These are phyloP conservation scores for Penicillium sp. DNA, from an alignment of 2,329 filamentous ascomycete species.

Conservation along the genomic window DNA sequence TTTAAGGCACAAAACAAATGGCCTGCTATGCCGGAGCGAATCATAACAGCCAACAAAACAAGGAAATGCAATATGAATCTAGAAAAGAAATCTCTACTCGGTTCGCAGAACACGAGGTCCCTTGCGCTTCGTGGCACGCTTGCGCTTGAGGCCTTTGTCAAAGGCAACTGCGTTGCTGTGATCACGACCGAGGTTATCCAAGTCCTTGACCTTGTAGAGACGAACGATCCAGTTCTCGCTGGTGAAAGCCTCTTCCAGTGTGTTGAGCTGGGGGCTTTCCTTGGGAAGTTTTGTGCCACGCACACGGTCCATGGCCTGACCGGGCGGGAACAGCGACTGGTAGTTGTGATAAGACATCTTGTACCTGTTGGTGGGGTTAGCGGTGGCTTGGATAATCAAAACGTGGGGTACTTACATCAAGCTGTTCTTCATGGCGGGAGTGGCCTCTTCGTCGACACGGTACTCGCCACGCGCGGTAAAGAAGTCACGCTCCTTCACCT, in stretches of 20 bases:
- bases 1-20: conserved; percentile 11
- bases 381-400: neutral
- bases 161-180: conserved; percentile 63
- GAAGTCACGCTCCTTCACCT: conserved; percentile 94
- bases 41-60: conserved; percentile 10
- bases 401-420: conserved; percentile 72
- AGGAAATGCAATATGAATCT: conserved; percentile 9
- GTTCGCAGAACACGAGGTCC: conserved; percentile 45
- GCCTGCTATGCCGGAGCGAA: conserved; percentile 10
- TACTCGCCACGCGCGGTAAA: conserved; percentile 95
- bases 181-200: conserved; percentile 92
- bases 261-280: conserved; percentile 78
- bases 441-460: conserved; percentile 86
- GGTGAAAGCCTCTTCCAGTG: conserved; percentile 93
- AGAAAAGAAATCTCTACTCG: conserved; percentile 31
- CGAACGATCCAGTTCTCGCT: conserved; percentile 99
- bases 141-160: conserved; percentile 54
- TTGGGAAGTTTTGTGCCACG: conserved; percentile 78
- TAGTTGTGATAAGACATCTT: conserved; percentile 99
- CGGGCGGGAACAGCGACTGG: conserved; percentile 82
- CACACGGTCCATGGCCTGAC: conserved; percentile 87
- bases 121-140: conserved; percentile 46
- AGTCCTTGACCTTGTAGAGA: conserved; percentile 99
- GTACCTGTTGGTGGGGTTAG: conserved; percentile 64
- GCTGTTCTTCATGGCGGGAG: conserved; percentile 97